Evolutionary conservation across 352 stramenopile species (phyloP).

Genomic region (Pythium scleroteichum): DNA sequence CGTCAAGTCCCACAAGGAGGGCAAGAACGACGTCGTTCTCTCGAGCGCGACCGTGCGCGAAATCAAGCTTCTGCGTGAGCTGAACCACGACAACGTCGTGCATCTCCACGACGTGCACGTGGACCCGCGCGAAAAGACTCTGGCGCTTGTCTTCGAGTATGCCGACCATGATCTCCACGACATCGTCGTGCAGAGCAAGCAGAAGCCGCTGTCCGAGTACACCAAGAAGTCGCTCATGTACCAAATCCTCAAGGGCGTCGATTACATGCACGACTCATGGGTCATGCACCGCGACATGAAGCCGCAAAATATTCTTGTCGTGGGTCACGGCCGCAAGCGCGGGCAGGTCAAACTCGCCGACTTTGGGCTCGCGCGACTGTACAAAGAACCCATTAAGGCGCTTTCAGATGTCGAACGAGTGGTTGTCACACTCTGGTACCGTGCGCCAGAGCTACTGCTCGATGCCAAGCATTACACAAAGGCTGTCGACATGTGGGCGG

Average conservation of each 20-base stretch:
- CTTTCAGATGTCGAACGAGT: constrained; percentile 88
- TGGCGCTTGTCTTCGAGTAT: constrained; percentile 90
- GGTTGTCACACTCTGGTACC: constrained; percentile 97
- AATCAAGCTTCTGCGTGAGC: constrained; percentile 88
- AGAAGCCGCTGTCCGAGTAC: constrained; percentile 89
- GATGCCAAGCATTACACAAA: constrained; percentile 93
- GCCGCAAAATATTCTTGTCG: constrained; percentile 93
- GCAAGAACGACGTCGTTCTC: constrained; percentile 88
- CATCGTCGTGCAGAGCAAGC: constrained; percentile 87
- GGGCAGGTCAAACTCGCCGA: constrained; percentile 87
- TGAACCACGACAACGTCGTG: constrained; percentile 88
- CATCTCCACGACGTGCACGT: constrained; percentile 86
- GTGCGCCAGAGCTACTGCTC: constrained; percentile 93
- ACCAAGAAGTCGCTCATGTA: constrained; percentile 93
- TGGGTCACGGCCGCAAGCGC: constrained; percentile 78
- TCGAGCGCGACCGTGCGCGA: constrained; percentile 88
- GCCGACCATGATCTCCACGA: constrained; percentile 89
- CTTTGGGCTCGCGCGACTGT: constrained; percentile 86
- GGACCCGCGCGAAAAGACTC: constrained; percentile 78
- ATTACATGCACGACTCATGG: constrained; percentile 94
- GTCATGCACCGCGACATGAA: constrained; percentile 95
- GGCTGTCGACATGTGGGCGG: constrained; percentile 96
- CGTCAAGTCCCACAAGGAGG: constrained; percentile 90
- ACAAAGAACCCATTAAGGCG: constrained; percentile 88
- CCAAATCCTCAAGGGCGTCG: constrained; percentile 90